Percentiles rank a stretch among this genome's conserved stretches.
phyloP scores from a whole-genome alignment of 2,329 filamentous ascomycete species.

The Scedosporium boydii region DNA sequence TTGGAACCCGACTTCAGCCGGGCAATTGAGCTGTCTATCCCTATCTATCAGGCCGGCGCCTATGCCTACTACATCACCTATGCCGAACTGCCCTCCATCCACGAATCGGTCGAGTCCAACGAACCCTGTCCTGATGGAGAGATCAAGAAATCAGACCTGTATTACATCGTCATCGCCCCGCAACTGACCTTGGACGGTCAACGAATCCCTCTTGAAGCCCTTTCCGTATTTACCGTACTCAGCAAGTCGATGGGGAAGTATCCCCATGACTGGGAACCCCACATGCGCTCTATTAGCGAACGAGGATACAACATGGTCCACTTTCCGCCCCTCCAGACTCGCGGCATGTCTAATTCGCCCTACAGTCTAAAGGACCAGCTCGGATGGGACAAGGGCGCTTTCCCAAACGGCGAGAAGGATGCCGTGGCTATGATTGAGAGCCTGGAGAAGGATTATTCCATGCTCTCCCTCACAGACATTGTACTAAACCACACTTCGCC shows the following conservation, averaged over 20 bases:
- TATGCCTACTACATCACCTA: slow-evolving; percentile 95
- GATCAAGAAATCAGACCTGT: slow-evolving; percentile 58
- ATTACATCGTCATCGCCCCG: slow-evolving; percentile 93
- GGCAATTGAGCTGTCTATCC: slow-evolving; percentile 80
- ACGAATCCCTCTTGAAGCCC: slow-evolving; percentile 70
- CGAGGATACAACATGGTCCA: slow-evolving; percentile 98
- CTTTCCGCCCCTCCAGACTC: slow-evolving; percentile 86
- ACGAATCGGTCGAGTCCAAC: slow-evolving; percentile 35
- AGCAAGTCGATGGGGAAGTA: slow-evolving; percentile 98
- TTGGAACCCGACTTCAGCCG: slow-evolving; percentile 88
- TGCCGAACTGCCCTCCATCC: slow-evolving; percentile 72
- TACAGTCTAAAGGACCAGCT: slow-evolving; percentile 96
- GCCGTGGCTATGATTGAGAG: slow-evolving; percentile 65
- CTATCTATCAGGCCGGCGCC: slow-evolving; percentile 72
- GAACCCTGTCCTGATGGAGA: neutral
- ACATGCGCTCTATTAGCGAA: slow-evolving; percentile 77
- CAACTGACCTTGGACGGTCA: slow-evolving; percentile 63
- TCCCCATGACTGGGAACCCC: slow-evolving; percentile 80
- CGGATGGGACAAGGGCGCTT: slow-evolving; percentile 70
- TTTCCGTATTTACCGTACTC: slow-evolving; percentile 87
- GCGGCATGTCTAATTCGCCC: slow-evolving; percentile 86
- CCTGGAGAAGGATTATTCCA: slow-evolving; percentile 74
- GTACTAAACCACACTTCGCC: slow-evolving; percentile 97
- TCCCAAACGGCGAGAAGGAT: slow-evolving; percentile 78
- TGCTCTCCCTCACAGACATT: slow-evolving; percentile 88